Evolutionary conservation across 1,284 basidiomycete genomes (phyloP), one percentile per base, ranked within the genome.

Genomic region (Psilocybe mexicana): DNA sequence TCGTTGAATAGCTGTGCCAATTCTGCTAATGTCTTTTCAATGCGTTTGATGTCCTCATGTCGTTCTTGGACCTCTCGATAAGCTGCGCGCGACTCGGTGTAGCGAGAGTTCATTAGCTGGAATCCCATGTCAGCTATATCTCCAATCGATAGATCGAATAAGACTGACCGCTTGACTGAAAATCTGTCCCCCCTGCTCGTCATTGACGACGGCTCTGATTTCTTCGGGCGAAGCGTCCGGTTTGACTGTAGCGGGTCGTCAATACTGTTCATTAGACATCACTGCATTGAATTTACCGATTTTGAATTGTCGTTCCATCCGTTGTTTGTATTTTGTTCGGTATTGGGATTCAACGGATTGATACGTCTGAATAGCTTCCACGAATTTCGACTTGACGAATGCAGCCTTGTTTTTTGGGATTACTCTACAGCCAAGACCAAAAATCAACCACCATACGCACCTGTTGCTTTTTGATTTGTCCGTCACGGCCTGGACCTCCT

Each of bases 1-100:
- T 99, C 96, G 70, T 94, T 93, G 79, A 98, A 98, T 65, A 99
- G 81, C 70, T 98, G 94, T 4, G 94, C 95, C 43, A 99, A 84
- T 74, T 99, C 96, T 12, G 87, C 87, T 54, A 99, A 79, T 6
- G 95, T 98, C 75, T 84, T 84, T 74, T 98, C 96, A 69, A 99
- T 98, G 65, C 92, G 90, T 72, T 93, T 90, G 72, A 99, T 93
- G 67, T 99, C 96, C 71, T 92, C 92, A 70, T 98, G 95, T 58
- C 97, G 88, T 70, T 93, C 92, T 77, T 98, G 96, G 25, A 98
- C 96, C 73, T 98, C 96, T 54, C 90, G 87, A 74, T 96, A 96
- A 1, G 96, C 96, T 12, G 89, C 90, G 59, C 90, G 85, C 33
- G 96, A 95, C 68, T 94, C 91, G 54, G 90, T 94, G 67, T 94